A percentile compares a stretch with the other conserved stretches of the same genome.
phyloP scores from a whole-genome alignment of 2,329 filamentous ascomycete genomes.

The Trichoderma afroharzianum region DNA sequence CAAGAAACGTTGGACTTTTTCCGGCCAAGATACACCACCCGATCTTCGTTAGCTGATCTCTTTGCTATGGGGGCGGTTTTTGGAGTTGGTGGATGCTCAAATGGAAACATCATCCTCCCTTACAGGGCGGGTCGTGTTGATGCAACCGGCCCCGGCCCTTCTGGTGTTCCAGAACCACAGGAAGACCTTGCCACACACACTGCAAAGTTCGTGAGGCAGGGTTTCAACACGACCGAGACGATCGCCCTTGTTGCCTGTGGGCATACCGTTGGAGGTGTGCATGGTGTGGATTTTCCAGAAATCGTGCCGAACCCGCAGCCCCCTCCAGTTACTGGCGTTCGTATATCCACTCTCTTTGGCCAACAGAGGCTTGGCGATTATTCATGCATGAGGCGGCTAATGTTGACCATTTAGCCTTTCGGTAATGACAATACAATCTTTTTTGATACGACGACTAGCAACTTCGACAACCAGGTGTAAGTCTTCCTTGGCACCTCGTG shows the following conservation, averaged over 20 bases:
- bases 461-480: background rate
- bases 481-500: background rate
- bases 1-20: background rate
- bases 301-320: background rate
- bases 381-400: background rate
- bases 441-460: background rate
- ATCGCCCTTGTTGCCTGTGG: background rate
- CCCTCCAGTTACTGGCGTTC: background rate
- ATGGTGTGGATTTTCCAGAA: background rate
- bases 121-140: background rate
- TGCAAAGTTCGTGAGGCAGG: background rate
- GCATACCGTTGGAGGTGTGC: background rate
- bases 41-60: background rate
- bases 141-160: background rate
- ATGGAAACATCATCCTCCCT: background rate
- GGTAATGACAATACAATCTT: background rate
- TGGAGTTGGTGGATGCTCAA: background rate
- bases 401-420: background rate
- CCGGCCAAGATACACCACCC: background rate
- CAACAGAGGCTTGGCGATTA: background rate
- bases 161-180: background rate
- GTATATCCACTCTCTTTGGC: background rate
- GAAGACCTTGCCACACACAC: background rate
- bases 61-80: background rate
- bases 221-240: background rate